Base-by-base conservation (phyloP, 192 early-diverging fungal genomes). In the Chytriomyces confervae region DNA sequence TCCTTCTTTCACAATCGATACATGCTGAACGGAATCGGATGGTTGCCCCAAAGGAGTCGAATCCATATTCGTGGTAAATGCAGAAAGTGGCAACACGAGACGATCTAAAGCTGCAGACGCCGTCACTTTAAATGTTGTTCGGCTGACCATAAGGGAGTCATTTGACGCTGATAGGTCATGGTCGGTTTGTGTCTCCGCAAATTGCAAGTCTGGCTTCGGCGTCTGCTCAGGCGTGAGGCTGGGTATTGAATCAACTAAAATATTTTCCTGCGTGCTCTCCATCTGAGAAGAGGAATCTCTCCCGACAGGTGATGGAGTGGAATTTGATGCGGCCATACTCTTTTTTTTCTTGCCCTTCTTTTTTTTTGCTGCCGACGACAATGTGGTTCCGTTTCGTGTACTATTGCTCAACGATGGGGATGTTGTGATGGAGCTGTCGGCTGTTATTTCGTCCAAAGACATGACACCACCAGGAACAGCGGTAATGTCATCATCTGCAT, bases 341-440 rank as follows among this genome's bases (percentile, higher is more conserved):
- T 57, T 57, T 57, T 57, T 57, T 57, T 57, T 57, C 53, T 57
- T 57, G 53, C 20, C 20, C 53, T 57, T 57, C 20, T 20, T 57
- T 57, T 57, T 57, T 20, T 57, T 57, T n/a, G 16, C 53, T 13
- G 53, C 13, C 5, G 53, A 20, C 16, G 53, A 57, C 53, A 20
- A 13, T 4, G 36, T 36, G 2, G 53, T n/a, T 13, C 53, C 53
- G 53, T 57, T 57, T 36, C 36, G 36, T 36, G 36, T 36, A 1
- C 36, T 36, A 36, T 36, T 36, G 36, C 36, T 36, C 36, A 36
- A 36, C 36, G 36, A 36, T 36, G 36, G 36, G 53, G 20, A n/a
- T 57, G 53, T 57, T 20, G 53, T 57, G 53, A 57, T 57, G 53
- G 16, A 20, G 16, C 20, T 20, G 20, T 57, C 53, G 16, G 16